Percentiles rank a stretch among this genome's conserved stretches.
These are phyloP conservation scores for Fusarium sp. DNA, from an alignment of 2,329 filamentous ascomycete genomes.

Conservation along the genomic window DNA sequence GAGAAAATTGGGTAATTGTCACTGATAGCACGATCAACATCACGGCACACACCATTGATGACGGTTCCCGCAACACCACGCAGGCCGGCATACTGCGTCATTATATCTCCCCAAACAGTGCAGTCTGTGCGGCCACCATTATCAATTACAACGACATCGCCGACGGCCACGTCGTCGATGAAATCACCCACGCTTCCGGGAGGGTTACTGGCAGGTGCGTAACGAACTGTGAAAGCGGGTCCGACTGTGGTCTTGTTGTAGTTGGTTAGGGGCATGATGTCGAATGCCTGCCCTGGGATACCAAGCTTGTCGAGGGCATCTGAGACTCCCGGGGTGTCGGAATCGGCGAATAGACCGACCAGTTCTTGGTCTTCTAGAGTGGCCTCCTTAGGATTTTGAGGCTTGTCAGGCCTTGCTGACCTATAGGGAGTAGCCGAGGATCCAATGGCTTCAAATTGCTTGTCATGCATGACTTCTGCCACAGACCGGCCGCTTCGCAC, in stretches of 20 bases:
- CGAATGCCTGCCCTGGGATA: not conserved
- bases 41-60: slow-evolving; percentile 5
- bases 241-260: not conserved
- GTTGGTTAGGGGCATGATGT: slow-evolving; percentile 9
- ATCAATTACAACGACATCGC: slow-evolving; percentile 50
- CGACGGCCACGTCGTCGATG: slow-evolving; percentile 3
- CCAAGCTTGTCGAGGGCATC: slow-evolving; percentile 11
- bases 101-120: slow-evolving; percentile 53
- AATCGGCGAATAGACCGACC: not conserved
- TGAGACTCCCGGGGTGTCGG: not conserved
- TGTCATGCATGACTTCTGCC: not conserved
- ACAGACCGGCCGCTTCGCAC: not conserved
- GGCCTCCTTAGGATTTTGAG: not conserved
- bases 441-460: not conserved
- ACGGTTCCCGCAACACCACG: slow-evolving; percentile 13
- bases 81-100: slow-evolving; percentile 51
- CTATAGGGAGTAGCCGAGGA: not conserved
- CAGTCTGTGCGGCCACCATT: slow-evolving; percentile 51
- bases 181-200: not conserved
- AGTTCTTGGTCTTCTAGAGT: not conserved
- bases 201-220: not conserved
- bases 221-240: slow-evolving; percentile 1
- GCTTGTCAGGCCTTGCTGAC: not conserved
- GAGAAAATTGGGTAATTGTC: slow-evolving; percentile 7
- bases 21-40: slow-evolving; percentile 1